Base-by-base conservation (phyloP, 192 early-diverging fungal genomes). In the Rhizoclosmatium sp. region DNA sequence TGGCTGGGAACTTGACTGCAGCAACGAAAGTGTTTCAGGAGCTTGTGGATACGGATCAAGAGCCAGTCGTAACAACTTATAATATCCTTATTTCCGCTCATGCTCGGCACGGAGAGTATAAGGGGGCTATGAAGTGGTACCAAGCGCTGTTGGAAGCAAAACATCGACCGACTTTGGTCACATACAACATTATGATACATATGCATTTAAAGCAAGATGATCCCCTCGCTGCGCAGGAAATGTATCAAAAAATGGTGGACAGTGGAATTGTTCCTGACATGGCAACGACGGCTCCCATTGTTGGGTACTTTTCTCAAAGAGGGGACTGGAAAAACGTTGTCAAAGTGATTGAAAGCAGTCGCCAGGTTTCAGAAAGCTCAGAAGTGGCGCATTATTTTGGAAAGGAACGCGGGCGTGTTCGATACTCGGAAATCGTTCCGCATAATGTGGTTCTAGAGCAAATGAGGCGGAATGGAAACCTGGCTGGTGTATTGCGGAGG, bases 111-210 rank as follows among this genome's bases (percentile, higher is more conserved):
- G 16, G 40, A 7, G 66, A 78, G 1, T 61, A 31, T 39, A 66
- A 78, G 3, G 76, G 66, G 16, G 65, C 65, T 3, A 19, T 5
- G 76, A 19, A 46, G 16, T 78, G 76, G 76, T 78, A 78, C 39
- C 54, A 59, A 46, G 76, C 76, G 2, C 56, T 75, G 12, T 40
- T 75, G 21, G 40, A 4, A 10, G 3, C 47, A 4, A 46, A 39
- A 49, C 1, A 59, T 4, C 10, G 46, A 0, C 82, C 82, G 14
- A 79, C 75, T n/a, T 46, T 75, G 62, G 65, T 76, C 48, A 83
- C 82, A 14, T 83, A 72, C 75, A 83, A 83, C 59, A 76, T 78
- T 10, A 58, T 84, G 39, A 69, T 81, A 19, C 61, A 84, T 40
- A 54, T 45, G 16, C 78, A 80, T 49, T n/a, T 81, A 19, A 66